phyloP scores from a whole-genome alignment of 1,139 yeast species.

The Hyphopichia buzzinii region DNA sequence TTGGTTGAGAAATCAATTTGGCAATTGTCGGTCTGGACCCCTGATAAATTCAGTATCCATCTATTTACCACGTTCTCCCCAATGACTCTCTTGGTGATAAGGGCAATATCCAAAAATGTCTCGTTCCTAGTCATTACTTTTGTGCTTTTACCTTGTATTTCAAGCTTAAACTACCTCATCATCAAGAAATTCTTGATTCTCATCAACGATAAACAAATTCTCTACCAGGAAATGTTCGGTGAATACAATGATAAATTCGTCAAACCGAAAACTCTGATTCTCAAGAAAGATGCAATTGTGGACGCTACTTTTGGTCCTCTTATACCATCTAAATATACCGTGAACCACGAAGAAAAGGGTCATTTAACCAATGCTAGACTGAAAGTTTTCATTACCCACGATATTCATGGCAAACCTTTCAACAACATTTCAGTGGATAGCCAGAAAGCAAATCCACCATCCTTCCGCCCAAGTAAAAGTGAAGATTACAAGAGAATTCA shows the following conservation, averaged over 20 bases:
- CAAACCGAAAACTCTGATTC: conserved; percentile 54
- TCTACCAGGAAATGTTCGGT: conserved; percentile 59
- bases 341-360: conserved; percentile 22
- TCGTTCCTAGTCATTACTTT: conserved; percentile 34
- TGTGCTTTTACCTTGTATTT: conserved; percentile 33
- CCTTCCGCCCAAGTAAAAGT: conserved; percentile 1
- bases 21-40: conserved; percentile 60
- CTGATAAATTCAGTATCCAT: conserved; percentile 49
- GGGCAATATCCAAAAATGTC: conserved; percentile 30
- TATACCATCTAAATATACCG: conserved; percentile 8
- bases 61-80: conserved; percentile 61
- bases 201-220: conserved; percentile 56
- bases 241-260: conserved; percentile 68
- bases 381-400: conserved; percentile 48
- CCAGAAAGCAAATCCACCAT: conserved; percentile 6
- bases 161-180: conserved; percentile 38
- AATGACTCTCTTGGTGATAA: conserved; percentile 36
- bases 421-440: conserved; percentile 10
- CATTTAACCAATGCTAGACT: conserved; percentile 32
- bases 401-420: conserved; percentile 36
- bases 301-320: conserved; percentile 55
- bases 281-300: conserved; percentile 60
- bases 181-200: conserved; percentile 48
- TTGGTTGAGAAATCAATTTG: conserved; percentile 35
- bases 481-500: conserved; percentile 2